Conservation (phyloP, 2,329 filamentous ascomycete species). For the Venturia asperata region DNA sequence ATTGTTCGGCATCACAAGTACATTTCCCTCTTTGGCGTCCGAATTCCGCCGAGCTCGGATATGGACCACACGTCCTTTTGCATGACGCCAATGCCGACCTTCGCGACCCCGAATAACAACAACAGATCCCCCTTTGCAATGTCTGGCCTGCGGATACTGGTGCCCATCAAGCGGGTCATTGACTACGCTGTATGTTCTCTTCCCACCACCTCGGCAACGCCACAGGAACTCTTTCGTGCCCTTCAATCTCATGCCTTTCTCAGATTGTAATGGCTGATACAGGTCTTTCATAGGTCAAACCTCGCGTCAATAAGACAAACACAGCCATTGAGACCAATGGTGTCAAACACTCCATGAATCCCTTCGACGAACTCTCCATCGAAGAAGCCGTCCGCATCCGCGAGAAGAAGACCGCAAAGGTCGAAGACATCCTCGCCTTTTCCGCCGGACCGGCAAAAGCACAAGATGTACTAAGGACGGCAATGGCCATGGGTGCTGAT, state of each 20-base stretch:
- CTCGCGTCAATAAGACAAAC: conserved; percentile 61
- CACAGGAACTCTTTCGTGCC: conserved; percentile 13
- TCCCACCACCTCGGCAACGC: neutral
- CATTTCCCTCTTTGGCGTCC: too few species aligned
- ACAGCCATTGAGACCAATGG: conserved; percentile 87
- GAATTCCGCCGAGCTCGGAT: neutral
- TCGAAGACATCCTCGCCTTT: conserved; percentile 87
- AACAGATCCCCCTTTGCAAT: conserved; percentile 25
- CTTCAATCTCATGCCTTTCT: conserved; percentile 7
- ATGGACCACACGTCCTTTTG: neutral
- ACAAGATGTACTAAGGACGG: conserved; percentile 82
- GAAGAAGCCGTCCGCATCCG: conserved; percentile 94
- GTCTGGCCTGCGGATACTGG: conserved; percentile 47
- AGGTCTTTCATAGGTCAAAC: conserved; percentile 50
- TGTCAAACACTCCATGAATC: conserved; percentile 98
- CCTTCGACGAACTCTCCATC: conserved; percentile 96
- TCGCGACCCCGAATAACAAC: neutral
- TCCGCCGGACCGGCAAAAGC: conserved; percentile 83
- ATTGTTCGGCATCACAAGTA: too few species aligned
- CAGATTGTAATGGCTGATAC: conserved; percentile 18
- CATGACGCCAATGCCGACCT: neutral
- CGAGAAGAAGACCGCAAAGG: conserved; percentile 59
- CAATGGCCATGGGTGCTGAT: conserved; percentile 98
- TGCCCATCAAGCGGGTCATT: conserved; percentile 52
- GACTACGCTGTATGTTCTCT: conserved; percentile 47